phyloP scores from a whole-genome alignment of 2,329 filamentous ascomycete species.

The Grosmannia clavigera region DNA sequence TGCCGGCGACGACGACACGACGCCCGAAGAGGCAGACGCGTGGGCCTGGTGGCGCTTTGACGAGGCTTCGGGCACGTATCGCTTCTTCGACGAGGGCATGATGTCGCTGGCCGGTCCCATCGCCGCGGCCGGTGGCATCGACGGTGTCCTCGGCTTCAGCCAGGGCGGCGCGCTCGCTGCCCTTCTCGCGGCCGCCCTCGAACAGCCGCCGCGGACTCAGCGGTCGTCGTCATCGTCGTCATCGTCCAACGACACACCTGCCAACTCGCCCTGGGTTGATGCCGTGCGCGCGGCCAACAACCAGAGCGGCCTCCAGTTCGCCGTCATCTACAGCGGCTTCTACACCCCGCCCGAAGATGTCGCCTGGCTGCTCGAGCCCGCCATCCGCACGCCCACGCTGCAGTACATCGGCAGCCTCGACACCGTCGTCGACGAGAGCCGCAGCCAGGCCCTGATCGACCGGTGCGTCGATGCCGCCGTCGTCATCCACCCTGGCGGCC shows the following conservation, averaged over 20 bases:
- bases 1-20: conserved; percentile 1
- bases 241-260: not conserved
- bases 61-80: conserved; percentile 52
- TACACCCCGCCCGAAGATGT: conserved; percentile 49
- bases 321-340: conserved; percentile 68
- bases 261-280: conserved; percentile 26
- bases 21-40: conserved; percentile 40
- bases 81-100: conserved; percentile 58
- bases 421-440: conserved; percentile 71
- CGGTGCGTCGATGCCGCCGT: conserved; percentile 43
- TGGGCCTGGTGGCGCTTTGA: conserved; percentile 77
- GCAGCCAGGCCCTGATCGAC: conserved; percentile 56
- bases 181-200: conserved; percentile 61
- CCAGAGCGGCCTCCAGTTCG: conserved; percentile 47
- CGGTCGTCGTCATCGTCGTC: conserved; percentile 15
- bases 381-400: conserved; percentile 63
- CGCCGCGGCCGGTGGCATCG: conserved; percentile 50
- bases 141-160: conserved; percentile 71
- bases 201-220: conserved; percentile 27
- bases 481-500: conserved; percentile 71
- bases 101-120: conserved; percentile 48
- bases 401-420: conserved; percentile 78
- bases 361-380: conserved; percentile 59
- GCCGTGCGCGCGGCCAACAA: conserved; percentile 37
- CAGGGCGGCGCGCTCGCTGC: conserved; percentile 65